phyloP scores from a whole-genome alignment of 2,329 filamentous ascomycete genomes.

The Apiospora malaysiana region DNA sequence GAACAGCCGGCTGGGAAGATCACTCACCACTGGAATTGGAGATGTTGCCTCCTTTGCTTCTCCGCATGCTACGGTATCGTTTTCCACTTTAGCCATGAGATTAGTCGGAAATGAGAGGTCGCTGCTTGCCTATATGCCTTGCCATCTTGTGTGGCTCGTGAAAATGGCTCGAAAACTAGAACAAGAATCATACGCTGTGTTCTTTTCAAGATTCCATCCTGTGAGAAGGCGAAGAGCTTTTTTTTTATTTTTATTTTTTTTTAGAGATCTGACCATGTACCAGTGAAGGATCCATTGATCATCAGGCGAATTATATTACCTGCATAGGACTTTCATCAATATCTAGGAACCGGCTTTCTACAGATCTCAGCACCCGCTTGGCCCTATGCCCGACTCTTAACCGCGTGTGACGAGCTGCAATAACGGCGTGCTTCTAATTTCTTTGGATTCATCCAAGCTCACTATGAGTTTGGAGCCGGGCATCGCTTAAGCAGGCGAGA shows the following conservation, averaged over 20 bases:
- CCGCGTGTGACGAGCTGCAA: constrained; percentile 6
- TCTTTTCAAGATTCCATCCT: background rate
- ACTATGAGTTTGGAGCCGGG: background rate
- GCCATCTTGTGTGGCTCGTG: too few relatives aligned
- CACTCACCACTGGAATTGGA: background rate
- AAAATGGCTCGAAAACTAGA: too few relatives aligned
- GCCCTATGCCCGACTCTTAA: background rate
- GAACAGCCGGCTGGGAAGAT: background rate
- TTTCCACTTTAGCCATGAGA: constrained; percentile 3
- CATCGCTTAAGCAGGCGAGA: background rate
- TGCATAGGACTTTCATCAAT: constrained; percentile 15
- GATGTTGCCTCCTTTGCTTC: constrained; percentile 1
- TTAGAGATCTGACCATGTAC: background rate
- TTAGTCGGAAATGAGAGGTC: background rate
- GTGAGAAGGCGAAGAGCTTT: background rate
- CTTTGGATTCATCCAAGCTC: background rate
- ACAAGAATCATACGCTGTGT: background rate
- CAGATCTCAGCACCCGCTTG: constrained; percentile 17
- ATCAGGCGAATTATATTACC: constrained; percentile 14
- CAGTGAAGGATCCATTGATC: constrained; percentile 2
- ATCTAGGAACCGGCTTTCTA: constrained; percentile 17
- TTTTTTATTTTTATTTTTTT: too few relatives aligned
- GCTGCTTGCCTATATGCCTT: background rate
- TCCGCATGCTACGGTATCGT: background rate
- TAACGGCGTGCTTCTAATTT: background rate